Base-by-base conservation (phyloP, 176 grass and related monocot genomes). In the Phyllostachys edulis region DNA sequence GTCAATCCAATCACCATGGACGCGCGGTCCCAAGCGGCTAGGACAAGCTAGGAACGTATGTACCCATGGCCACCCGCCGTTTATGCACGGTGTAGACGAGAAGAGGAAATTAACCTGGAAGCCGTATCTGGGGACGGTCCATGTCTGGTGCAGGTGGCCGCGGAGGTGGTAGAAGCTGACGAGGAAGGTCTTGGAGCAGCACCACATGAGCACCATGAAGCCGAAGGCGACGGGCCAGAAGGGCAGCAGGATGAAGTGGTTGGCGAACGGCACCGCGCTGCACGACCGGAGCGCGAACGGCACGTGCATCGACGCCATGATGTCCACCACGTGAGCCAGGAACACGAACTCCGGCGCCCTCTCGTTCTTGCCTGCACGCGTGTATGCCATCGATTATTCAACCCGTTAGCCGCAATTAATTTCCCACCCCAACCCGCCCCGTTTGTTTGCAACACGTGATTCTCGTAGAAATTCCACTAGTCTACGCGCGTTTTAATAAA, bases 101-200 rank as follows among this genome's bases (percentile, higher is more conserved):
- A 24, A 13, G 57, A 61, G 21, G 59, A 2, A 14, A 14, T 13
- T 62, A 27, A 95, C 93, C 86, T 96, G 95, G 75, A 97, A 97
- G n/a, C 95, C 92, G 34, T 88, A 89, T 44, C 95, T 78, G 0
- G 95, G 95, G 11, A 97, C 95, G 55, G 66, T 67, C 95, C 95
- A 97, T 0, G 32, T 91, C 85, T 94, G 95, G 79, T 97, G 90
- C 6, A 94, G 90, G 45, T 78, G 77, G 1, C 90, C 95, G 0
- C 92, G 76, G 21, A 97, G 78, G 70, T 26, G 61, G 82, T 97
- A 97, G 85, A 89, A 92, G 83, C 85, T 89, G 68, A 97, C 81
- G 55, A 94, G 77, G 86, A 93, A 97, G 54, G 92, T 97, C 84
- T 97, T 97, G 55, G 95, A 94, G 67, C 68, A 74, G 73, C 87